phyloP scores from a whole-genome alignment of 1,139 yeast species.

The Lodderomyces jiufengensis region DNA sequence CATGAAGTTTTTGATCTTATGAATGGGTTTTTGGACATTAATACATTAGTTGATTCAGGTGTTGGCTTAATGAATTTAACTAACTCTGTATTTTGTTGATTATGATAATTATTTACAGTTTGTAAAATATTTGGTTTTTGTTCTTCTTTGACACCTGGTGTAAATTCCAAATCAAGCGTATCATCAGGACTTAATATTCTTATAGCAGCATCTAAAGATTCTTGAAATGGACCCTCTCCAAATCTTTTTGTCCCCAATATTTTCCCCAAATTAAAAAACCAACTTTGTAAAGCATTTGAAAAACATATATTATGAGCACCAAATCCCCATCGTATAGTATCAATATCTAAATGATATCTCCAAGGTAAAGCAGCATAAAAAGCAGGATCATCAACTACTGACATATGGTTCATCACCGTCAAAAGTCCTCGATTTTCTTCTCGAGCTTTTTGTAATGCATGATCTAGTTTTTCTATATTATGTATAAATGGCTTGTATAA shows the following conservation, averaged over 20 bases:
- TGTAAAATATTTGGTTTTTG: slow-evolving; percentile 31
- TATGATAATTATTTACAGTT: slow-evolving; percentile 23
- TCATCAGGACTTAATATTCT: slow-evolving; percentile 78
- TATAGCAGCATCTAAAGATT: slow-evolving; percentile 85
- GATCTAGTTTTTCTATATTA: slow-evolving; percentile 60
- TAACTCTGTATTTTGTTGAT: slow-evolving; percentile 14
- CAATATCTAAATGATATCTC: slow-evolving; percentile 59
- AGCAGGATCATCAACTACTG: slow-evolving; percentile 90
- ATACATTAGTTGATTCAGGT: slow-evolving; percentile 27
- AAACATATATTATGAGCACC: slow-evolving; percentile 94
- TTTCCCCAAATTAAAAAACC: slow-evolving; percentile 84
- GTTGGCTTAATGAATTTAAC: slow-evolving; percentile 27
- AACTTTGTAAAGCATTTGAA: slow-evolving; percentile 46
- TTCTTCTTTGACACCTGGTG: slow-evolving; percentile 29
- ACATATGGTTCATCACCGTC: slow-evolving; percentile 95
- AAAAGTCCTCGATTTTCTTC: slow-evolving; percentile 68
- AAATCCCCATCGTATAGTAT: slow-evolving; percentile 84
- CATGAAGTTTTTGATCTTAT: slow-evolving; percentile 67
- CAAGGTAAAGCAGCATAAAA: slow-evolving; percentile 85
- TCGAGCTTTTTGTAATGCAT: slow-evolving; percentile 59
- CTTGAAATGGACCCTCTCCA: slow-evolving; percentile 92
- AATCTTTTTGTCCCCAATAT: slow-evolving; percentile 81
- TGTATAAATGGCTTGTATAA: slow-evolving; percentile 62
- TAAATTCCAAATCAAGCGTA: slow-evolving; percentile 54
- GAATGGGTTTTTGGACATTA: slow-evolving; percentile 45